Base-by-base conservation (phyloP, 495 filamentous ascomycete species). In the Terfezia claveryi region DNA sequence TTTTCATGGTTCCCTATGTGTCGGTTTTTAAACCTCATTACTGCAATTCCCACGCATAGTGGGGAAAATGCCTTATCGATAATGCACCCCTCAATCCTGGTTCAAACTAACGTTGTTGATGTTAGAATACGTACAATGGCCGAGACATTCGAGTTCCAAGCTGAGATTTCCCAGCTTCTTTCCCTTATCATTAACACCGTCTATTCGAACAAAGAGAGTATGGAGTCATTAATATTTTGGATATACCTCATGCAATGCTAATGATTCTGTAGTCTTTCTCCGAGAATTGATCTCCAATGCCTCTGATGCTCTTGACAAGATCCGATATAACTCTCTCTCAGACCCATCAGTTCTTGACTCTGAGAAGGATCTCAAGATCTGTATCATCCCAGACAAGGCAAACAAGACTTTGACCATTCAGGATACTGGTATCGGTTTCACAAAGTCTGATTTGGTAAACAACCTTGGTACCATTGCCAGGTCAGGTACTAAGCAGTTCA, bases 171-270 rank as follows among this genome's bases (percentile, higher is more conserved):
- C 81, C 91, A 98, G 86, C 85, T 98, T 54, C 83, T 98, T 67
- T 87, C 82, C 59, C 81, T 98, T 67, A 96, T 98, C 73, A 96
- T 98, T 76, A 98, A 98, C 83, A 96, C 91, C 57, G 91, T 98
- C 75, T 98, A 98, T 80, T 94, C 88, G 60, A 98, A 98, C 79
- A 98, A 98, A 80, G 91, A 95, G 75, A 51, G 50, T 51, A 27
- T 20, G 50, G 6, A 51, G 20, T 20, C 6, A 20, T 49, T 10
- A 14, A 4, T 20, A 49, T 3, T n/a, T 32, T 32, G 1, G 14
- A 6, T 49, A n/a, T 49, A n/a, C 9, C 44, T 2, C 14, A 6
- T 2, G 3, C 20, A 20, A n/a, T 49, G 44, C 8, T 49, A 49
- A 49, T 20, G 2, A 49, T 3, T 32, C 36, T 41, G 12, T 20